Percentiles rank a stretch among this genome's conserved stretches.
phyloP scores from a whole-genome alignment of 164 flowering plant genomes.

The Piper betle region DNA sequence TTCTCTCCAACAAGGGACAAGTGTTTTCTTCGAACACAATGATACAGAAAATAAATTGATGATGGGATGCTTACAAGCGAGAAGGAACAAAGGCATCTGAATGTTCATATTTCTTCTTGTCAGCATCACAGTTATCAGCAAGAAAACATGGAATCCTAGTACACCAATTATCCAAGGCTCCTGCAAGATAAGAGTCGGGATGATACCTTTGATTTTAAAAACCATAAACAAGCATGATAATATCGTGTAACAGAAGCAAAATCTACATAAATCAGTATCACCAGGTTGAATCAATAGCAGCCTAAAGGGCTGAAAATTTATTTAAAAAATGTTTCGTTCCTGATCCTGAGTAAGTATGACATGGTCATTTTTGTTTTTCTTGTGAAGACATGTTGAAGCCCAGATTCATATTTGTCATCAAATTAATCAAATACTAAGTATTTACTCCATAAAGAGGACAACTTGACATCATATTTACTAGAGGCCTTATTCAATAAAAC shows the following conservation, averaged over 20 bases:
- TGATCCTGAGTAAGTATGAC: no score
- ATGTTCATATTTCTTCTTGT: conserved; percentile 67
- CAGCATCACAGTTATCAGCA: conserved; percentile 37
- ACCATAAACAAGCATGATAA: not conserved
- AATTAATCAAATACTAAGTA: no score
- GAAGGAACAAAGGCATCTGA: conserved; percentile 75
- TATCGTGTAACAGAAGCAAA: not conserved
- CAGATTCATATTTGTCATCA: no score
- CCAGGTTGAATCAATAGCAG: not conserved
- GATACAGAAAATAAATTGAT: not conserved
- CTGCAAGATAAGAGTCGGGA: conserved; percentile 20
- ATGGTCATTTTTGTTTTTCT: no score
- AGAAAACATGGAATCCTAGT: conserved; percentile 35
- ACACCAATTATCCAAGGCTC: conserved; percentile 82
- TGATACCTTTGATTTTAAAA: not conserved
- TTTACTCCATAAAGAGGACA: no score
- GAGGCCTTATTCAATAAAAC: no score
- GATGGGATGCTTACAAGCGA: conserved; percentile 38
- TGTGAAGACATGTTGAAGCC: no score
- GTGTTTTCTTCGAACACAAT: no score
- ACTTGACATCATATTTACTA: no score
- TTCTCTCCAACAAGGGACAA: not conserved
- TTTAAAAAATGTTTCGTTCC: no score
- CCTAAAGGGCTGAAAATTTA: not conserved
- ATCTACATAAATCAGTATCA: not conserved